A percentile compares a stretch with the other conserved stretches of the same genome.
These are phyloP conservation scores for slime mould (Dictyostelium discoideum) DNA, from an alignment of 78 protist species.

Conservation along the genomic window dicty_2.7 NC_007090.3:1836001-1836500, in stretches of 20 bases:
- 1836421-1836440: not conserved
- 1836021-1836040: too few species aligned
- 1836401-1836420: not conserved
- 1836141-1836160: constrained; percentile 80
- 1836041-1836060: too few species aligned
- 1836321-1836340: too few species aligned
- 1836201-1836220: constrained; percentile 52
- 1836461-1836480: not conserved
- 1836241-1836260: constrained; percentile 8
- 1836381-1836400: not conserved
- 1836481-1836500: not conserved
- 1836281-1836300: constrained; percentile 37
- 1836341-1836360: not conserved
- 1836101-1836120: constrained; percentile 60
- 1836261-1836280: constrained; percentile 3
- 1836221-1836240: constrained; percentile 62
- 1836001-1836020: constrained; percentile 61
- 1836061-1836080: not conserved
- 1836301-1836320: constrained; percentile 7
- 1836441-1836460: not conserved
- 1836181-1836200: constrained; percentile 56
- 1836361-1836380: not conserved
- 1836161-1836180: constrained; percentile 67
- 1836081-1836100: constrained; percentile 65
- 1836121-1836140: constrained; percentile 77